Evolutionary conservation across 2,329 filamentous ascomycete species (phyloP), one percentile per base, ranked within the genome.

Genomic region (Aspergillus neoniger): DNA sequence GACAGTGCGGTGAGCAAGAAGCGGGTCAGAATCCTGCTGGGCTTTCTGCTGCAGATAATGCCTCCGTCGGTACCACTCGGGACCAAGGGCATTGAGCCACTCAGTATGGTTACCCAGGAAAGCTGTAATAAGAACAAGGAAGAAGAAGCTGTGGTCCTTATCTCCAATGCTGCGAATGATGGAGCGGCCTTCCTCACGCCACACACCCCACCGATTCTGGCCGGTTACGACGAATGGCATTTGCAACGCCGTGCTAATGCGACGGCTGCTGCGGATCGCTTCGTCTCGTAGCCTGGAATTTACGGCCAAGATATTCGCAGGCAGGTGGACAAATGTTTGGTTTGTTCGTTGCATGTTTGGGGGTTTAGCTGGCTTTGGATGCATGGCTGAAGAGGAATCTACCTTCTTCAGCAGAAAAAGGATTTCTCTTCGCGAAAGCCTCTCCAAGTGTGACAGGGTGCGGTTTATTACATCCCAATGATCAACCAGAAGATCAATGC

Each of bases 51-150:
- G 80, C 62, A 83, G 75, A 59, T 79, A 77, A 65, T 83, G 79
- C 30, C 82, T 81, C 57, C 81, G 80, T 44, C 81, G 79, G 67
- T 84, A 82, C 79, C 82, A 82, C 56, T 82, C 82, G 2, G 84
- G 83, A 1, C 82, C 83, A 19, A 86, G 71, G 3, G 78, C 71
- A 59, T 81, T 82, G 10, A 87, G 78, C 85, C 85, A 87, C 65
- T 86, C 83, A 0, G 83, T 86, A 65, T 87, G 84, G 44, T 82
- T 85, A 0, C 84, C 85, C 56, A 87, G 73, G 59, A 86, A 86
- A 1, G 84, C 84, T 1, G 85, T 87, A 30, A 87, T 74, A 12
- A 86, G 74, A 23, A 83, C 85, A 67, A 83, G 80, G 64, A 86
- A 83, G 70, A 86, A 86, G 67, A 85, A 84, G 55, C 84, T 85